phyloP scores from a whole-genome alignment of 371 early-diverging fungal genomes.

The Mortierella sp. region DNA sequence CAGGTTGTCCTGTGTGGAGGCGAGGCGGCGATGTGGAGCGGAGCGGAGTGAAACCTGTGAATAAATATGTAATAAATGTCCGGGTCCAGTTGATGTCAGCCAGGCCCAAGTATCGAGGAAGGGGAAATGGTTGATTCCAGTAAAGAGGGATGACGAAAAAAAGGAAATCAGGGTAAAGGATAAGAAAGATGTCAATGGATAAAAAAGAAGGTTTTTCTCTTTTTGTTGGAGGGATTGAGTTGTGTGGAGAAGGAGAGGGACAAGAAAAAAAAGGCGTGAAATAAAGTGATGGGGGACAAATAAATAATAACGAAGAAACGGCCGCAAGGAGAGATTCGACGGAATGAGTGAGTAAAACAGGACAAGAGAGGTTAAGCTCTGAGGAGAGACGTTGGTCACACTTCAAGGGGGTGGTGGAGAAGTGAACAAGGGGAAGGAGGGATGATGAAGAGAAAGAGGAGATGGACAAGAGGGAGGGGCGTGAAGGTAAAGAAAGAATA shows the following conservation, averaged over 20 bases:
- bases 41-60: neutral
- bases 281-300: neutral
- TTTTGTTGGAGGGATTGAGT: neutral
- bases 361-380: neutral
- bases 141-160: neutral
- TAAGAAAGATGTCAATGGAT: neutral
- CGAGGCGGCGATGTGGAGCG: neutral
- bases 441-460: neutral
- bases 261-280: neutral
- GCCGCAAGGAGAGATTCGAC: neutral
- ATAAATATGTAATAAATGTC: neutral
- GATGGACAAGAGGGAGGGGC: neutral
- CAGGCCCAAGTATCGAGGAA: neutral
- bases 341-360: neutral
- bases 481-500: neutral
- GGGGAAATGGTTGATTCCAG: neutral
- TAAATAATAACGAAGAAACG: neutral
- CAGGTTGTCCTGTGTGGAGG: neutral
- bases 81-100: neutral
- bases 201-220: neutral
- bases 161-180: neutral
- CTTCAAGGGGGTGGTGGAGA: conserved; percentile 1
- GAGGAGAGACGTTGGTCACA: neutral
- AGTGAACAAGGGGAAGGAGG: neutral
- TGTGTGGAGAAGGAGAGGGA: neutral